Evolutionary conservation across 2,329 filamentous ascomycete genomes (phyloP).

Genomic region (Aspergillus alliaceus): DNA sequence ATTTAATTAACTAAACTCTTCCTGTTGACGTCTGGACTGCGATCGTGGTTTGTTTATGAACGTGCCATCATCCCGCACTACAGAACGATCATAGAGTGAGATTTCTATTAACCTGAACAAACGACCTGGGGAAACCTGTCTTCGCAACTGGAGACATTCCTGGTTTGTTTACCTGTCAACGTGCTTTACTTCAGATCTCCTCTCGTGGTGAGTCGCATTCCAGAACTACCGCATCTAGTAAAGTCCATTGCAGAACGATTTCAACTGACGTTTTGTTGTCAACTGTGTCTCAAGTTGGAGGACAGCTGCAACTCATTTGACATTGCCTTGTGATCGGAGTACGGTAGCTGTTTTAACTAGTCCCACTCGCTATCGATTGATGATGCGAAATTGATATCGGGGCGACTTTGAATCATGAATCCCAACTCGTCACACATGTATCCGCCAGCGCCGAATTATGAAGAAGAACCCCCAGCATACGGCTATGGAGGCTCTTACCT

Average conservation of each 20-base stretch:
- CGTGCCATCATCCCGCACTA: not conserved
- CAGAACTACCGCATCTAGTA: not conserved
- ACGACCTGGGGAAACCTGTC: not conserved
- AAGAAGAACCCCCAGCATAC: slow-evolving; percentile 47
- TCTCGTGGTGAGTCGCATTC: slow-evolving; percentile 2
- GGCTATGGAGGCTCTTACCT: slow-evolving; percentile 32
- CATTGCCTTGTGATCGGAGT: not conserved
- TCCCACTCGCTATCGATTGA: not conserved
- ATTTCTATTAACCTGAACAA: not conserved
- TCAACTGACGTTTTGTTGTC: not conserved
- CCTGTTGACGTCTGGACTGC: not conserved
- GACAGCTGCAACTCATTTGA: not conserved
- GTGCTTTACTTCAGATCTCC: too few species aligned
- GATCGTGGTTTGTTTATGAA: slow-evolving; percentile 1
- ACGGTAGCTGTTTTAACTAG: not conserved
- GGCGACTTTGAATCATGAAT: slow-evolving; percentile 15
- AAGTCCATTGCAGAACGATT: not conserved
- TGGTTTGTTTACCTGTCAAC: not conserved
- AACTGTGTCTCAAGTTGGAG: not conserved
- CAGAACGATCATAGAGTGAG: not conserved
- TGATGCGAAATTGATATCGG: not conserved
- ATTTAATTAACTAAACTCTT: not conserved
- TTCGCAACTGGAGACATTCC: not conserved
- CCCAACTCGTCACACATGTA: slow-evolving; percentile 25
- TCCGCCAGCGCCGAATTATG: slow-evolving; percentile 36